Base-by-base conservation (phyloP, 805 yeast species). In the Yarrowia porcina region DNA sequence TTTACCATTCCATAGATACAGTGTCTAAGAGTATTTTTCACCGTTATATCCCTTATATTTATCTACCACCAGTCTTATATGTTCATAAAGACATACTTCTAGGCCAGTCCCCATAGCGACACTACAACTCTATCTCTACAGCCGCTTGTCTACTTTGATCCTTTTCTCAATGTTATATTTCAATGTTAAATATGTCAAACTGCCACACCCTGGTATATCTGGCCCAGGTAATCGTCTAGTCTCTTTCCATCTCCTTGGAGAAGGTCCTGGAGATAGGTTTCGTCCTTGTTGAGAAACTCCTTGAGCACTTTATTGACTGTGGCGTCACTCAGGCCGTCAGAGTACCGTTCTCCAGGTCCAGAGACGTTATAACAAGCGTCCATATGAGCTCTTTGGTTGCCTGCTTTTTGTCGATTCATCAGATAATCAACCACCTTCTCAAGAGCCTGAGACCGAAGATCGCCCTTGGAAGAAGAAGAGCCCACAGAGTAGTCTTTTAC, bases 231-330 rank as follows among this genome's bases (percentile, higher is more conserved):
- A 4, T 49, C 41, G 3, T 49, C 30, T 41, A 49, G n/a, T 28
- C n/a, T 33, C 33, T 32, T 32, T 9, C 39, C 28, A 23, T 33
- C 57, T 18, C 30, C 28, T 1, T n/a, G 10, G n/a, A 49, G 5
- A 30, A 49, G n/a, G 18, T 23, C 57, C 57, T 33, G 4, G 11
- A 49, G 8, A 11, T 25, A 35, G n/a, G 11, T 9, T n/a, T 49
- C 57, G 20, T 49, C 57, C 41, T 49, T 32, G 21, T n/a, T 18
- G 11, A 49, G 23, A 49, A 49, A 49, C 41, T 49, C 57, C 33
- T 49, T 25, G 30, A 49, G 57, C 23, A 49, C 23, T 21, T 33
- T 49, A 3, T 49, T 30, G 30, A 49, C 41, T 20, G 39, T 33
- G 13, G 30, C 30, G 8, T 33, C 30, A 9, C 30, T 35, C 28